Conservation (phyloP, 2,329 filamentous ascomycete species). For the Anthostomella pinea region DNA sequence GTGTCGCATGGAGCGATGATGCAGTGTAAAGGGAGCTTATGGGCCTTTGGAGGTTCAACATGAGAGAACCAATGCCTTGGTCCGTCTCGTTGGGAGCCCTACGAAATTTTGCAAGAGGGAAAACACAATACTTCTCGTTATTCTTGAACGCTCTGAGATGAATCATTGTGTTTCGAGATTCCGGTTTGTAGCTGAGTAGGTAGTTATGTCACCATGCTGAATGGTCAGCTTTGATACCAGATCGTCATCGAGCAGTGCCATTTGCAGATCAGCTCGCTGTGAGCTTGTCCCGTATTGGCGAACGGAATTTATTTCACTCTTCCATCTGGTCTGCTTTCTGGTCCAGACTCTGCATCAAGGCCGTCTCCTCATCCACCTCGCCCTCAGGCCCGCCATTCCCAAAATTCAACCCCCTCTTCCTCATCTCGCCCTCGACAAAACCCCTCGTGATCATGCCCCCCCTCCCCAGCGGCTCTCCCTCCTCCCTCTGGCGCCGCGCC, state of each 20-base stretch:
- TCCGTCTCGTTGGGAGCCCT: too few species aligned
- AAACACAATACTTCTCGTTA: too few species aligned
- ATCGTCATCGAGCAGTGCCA: not conserved
- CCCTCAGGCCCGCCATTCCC: slow-evolving; percentile 26
- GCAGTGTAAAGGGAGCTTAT: too few species aligned
- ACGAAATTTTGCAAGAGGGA: too few species aligned
- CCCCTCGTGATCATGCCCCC: slow-evolving; percentile 56
- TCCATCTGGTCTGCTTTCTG: slow-evolving; percentile 32
- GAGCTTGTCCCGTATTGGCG: not conserved
- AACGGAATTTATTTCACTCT: slow-evolving; percentile 4
- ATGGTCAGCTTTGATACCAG: too few species aligned
- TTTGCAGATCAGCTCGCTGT: not conserved
- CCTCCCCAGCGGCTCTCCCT: slow-evolving; percentile 45
- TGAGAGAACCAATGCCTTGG: too few species aligned
- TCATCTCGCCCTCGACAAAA: slow-evolving; percentile 58
- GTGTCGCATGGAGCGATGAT: too few species aligned
- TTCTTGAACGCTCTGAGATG: too few species aligned
- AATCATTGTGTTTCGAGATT: too few species aligned
- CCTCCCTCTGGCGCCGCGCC: slow-evolving; percentile 56
- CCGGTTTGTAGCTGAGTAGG: too few species aligned
- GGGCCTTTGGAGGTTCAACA: too few species aligned
- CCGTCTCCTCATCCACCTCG: slow-evolving; percentile 40
- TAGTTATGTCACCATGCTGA: too few species aligned
- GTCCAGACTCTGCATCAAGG: slow-evolving; percentile 42
- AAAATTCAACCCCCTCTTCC: slow-evolving; percentile 43